Evolutionary conservation across 768 basidiomycete genomes (phyloP).

Genomic region (Hypholoma sublateritium): DNA sequence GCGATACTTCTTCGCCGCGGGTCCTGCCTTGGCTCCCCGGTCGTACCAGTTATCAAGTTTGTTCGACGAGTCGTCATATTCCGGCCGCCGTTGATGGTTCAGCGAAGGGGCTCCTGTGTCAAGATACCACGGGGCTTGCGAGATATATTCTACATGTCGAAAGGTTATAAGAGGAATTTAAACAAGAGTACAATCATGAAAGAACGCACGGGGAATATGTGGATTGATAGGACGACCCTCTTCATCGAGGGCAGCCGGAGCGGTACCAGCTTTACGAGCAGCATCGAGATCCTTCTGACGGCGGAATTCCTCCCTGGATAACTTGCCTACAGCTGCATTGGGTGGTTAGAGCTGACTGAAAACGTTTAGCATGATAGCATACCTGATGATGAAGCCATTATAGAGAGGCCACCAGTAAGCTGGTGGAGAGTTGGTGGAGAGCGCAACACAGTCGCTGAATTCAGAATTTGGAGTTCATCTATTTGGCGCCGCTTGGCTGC

Average conservation of each 20-base stretch:
- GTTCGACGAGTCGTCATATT: conserved; percentile 53
- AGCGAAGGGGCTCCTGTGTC: conserved; percentile 93
- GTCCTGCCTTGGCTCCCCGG: conserved; percentile 79
- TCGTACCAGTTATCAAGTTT: conserved; percentile 93
- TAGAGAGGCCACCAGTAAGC: neutral
- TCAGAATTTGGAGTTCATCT: neutral
- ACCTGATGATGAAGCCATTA: conserved; percentile 45
- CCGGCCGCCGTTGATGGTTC: conserved; percentile 87
- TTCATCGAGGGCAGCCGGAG: conserved; percentile 92
- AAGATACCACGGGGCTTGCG: conserved; percentile 98
- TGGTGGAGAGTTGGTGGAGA: no score
- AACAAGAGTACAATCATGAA: neutral
- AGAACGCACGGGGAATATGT: conserved; percentile 88
- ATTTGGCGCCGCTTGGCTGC: conserved; percentile 13
- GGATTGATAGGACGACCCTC: conserved; percentile 97
- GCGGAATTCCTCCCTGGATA: conserved; percentile 92
- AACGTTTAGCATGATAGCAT: conserved; percentile 7
- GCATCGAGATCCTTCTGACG: conserved; percentile 97
- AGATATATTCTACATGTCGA: conserved; percentile 79
- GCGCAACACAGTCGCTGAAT: neutral
- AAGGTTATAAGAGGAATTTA: conserved; percentile 6
- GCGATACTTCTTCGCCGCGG: conserved; percentile 94
- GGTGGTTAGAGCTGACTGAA: neutral
- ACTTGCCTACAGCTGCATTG: conserved; percentile 64
- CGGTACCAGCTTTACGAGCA: conserved; percentile 97